Base-by-base conservation (phyloP, 75 land plant genomes). In the Pinus taeda region DNA sequence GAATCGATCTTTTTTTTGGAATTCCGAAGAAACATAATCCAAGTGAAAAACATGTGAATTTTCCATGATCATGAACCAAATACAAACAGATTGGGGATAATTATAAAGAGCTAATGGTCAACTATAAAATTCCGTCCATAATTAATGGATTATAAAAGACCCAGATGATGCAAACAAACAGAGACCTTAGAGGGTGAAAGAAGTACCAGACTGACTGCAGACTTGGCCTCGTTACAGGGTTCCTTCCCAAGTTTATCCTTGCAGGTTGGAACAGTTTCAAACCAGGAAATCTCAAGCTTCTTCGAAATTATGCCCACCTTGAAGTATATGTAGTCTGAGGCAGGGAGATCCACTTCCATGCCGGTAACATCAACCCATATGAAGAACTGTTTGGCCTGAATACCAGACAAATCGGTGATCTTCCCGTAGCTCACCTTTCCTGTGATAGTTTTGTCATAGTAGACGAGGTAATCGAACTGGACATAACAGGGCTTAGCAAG, bases 371-470 rank as follows among this genome's bases (percentile, higher is more conserved):
- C 37, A 56, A 91, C 57, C 95, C 95, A 93, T 15, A 91, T 15
- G 79, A 90, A 90, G 49, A 86, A 71, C 77, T 83, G 75, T 76
- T 91, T 86, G 8, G 88, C 90, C 81, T 90, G 83, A 70, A 93
- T 82, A 14, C 95, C 95, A 15, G 80, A 71, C 71, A 91, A 75
- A 57, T 77, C 82, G 22, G 57, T 57, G 55, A 93, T 84, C 66
- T 75, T 26, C 33, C 95, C 91, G 24, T 78, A 81, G 33, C 65
- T 78, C 20, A 93, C 56, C 71, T 85, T 84, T 12, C 93, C 93
- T 20, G 77, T 85, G 78, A 93, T 81, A 15, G 62, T 78, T 74
- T 81, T 77, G 18, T 84, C 87, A 78, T 91, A 91, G 74, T 81
- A 91, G 22, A 84, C 87, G 24, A 86, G 74, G 74, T 93, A 90